Conservation (phyloP, 805 yeast genomes). For the Candida montana region DNA sequence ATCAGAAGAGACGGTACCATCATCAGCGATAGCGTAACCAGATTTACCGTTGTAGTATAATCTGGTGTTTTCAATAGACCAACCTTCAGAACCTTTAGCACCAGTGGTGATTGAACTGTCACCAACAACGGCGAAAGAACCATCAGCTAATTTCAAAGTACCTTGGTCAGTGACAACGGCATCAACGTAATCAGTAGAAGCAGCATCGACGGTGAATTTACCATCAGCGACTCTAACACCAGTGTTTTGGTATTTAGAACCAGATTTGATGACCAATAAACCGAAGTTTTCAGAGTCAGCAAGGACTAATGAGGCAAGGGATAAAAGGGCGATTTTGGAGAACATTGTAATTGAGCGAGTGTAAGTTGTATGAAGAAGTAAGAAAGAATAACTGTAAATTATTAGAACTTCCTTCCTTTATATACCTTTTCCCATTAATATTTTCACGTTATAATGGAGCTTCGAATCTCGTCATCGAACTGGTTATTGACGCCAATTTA, state of each 20-base stretch:
- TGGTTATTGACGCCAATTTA: too few relatives aligned
- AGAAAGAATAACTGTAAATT: not conserved
- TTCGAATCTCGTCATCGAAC: not conserved
- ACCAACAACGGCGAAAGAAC: conserved; percentile 25
- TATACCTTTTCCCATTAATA: conserved; percentile 1
- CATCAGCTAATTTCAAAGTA: conserved; percentile 26
- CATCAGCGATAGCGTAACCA: conserved; percentile 34
- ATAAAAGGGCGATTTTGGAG: conserved; percentile 20
- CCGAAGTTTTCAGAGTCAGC: conserved; percentile 36
- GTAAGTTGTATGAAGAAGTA: not conserved
- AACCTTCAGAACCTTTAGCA: conserved; percentile 32
- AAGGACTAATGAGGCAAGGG: conserved; percentile 25
- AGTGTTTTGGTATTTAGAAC: conserved; percentile 30
- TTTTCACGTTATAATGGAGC: too few relatives aligned
- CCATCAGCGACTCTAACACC: conserved; percentile 20
- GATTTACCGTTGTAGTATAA: conserved; percentile 31
- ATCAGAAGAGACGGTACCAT: conserved; percentile 13
- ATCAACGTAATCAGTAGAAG: conserved; percentile 13
- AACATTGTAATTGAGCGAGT: conserved; percentile 7
- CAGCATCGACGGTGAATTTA: conserved; percentile 12
- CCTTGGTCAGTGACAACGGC: conserved; percentile 30
- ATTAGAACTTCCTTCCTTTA: not conserved
- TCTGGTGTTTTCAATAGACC: conserved; percentile 33
- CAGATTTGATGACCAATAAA: conserved; percentile 31
- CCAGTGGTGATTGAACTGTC: conserved; percentile 24